phyloP scores from a whole-genome alignment of 176 grass and related monocot species.

The Bolboschoenus planiculmis region DNA sequence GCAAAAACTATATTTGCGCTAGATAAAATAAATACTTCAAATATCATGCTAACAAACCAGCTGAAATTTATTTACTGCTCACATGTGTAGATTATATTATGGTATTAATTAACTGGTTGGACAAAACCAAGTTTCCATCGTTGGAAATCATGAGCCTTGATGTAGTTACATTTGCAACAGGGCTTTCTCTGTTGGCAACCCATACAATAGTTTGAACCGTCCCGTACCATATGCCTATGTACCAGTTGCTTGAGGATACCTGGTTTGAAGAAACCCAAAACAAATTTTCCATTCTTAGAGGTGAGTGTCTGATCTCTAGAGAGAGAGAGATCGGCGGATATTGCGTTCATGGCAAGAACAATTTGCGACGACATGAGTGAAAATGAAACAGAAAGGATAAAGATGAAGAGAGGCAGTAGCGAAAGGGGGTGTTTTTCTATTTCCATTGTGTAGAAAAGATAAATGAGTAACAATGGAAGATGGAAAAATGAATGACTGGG shows the following conservation, averaged over 20 bases:
- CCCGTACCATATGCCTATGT: constrained; percentile 49
- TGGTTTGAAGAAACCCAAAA: constrained; percentile 53
- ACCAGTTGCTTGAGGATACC: constrained; percentile 29
- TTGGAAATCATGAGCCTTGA: constrained; percentile 27
- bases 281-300: constrained; percentile 39
- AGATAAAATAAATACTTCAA: too few species aligned
- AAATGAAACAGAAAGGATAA: not conserved
- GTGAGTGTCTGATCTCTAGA: constrained; percentile 6
- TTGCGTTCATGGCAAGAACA: constrained; percentile 10
- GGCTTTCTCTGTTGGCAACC: constrained; percentile 32
- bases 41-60: too few species aligned
- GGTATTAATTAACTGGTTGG: constrained; percentile 7
- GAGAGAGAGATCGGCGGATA: constrained; percentile 21
- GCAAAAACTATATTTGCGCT: too few species aligned
- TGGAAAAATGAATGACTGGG: not conserved
- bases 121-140: constrained; percentile 35
- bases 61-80: too few species aligned
- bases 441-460: not conserved
- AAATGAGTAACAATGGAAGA: too few species aligned
- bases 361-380: not conserved
- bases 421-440: not conserved
- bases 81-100: constrained; percentile 35
- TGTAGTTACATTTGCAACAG: constrained; percentile 6
- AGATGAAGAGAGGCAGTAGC: not conserved
- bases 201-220: constrained; percentile 44